Conservation (phyloP, 2,329 filamentous ascomycete species). For the Aciculosporium take region DNA sequence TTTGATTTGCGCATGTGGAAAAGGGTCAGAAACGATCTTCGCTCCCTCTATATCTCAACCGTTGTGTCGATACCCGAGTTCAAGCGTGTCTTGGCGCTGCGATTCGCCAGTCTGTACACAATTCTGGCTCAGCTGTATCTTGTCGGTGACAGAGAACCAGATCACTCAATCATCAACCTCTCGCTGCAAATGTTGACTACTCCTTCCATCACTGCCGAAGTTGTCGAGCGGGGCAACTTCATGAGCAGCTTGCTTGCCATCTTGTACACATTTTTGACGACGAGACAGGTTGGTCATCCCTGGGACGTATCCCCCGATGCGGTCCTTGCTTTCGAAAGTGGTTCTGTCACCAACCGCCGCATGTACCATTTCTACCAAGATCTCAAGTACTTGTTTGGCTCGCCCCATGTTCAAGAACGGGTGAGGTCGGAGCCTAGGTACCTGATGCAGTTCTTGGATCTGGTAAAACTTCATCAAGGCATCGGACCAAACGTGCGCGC, state of each 20-base stretch:
- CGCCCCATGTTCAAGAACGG: slow-evolving; percentile 73
- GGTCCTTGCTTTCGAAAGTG: slow-evolving; percentile 82
- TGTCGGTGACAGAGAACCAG: slow-evolving; percentile 88
- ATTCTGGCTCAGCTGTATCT: slow-evolving; percentile 86
- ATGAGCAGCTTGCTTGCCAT: slow-evolving; percentile 91
- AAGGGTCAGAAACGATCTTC: slow-evolving; percentile 75
- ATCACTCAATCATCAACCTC: slow-evolving; percentile 96
- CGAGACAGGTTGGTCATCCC: slow-evolving; percentile 86
- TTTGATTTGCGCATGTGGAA: slow-evolving; percentile 97
- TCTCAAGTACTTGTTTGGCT: slow-evolving; percentile 78
- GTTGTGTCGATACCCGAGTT: slow-evolving; percentile 92
- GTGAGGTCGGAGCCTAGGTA: slow-evolving; percentile 76
- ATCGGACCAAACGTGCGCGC: slow-evolving; percentile 89
- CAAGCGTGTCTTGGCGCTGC: slow-evolving; percentile 80
- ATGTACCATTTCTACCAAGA: slow-evolving; percentile 98
- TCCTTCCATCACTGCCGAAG: slow-evolving; percentile 88
- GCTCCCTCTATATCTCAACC: slow-evolving; percentile 89
- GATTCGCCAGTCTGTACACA: slow-evolving; percentile 93
- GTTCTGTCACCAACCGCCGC: slow-evolving; percentile 83
- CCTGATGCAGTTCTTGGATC: slow-evolving; percentile 82
- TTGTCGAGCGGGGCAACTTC: slow-evolving; percentile 91
- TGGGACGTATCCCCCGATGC: slow-evolving; percentile 77
- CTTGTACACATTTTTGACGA: slow-evolving; percentile 92
- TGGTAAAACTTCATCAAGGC: slow-evolving; percentile 91
- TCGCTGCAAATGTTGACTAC: slow-evolving; percentile 95